Evolutionary conservation across 768 basidiomycete species (phyloP), one percentile per base, ranked within the genome.

Genomic region (Gloeopeniophorella convolvens): DNA sequence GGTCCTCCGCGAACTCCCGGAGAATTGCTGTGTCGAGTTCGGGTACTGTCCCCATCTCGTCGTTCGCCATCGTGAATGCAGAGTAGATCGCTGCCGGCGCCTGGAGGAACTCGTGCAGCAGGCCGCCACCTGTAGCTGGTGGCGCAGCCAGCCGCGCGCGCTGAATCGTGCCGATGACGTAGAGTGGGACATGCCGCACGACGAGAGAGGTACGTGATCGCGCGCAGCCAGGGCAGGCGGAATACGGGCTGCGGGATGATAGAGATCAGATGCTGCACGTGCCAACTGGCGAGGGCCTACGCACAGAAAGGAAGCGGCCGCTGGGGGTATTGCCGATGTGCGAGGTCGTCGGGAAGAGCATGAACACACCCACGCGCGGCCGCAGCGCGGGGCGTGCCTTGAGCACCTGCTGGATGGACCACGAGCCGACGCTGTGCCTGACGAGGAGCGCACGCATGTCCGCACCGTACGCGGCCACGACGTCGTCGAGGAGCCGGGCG

Each of bases 391-490:
- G 11, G 78, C 68, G 83, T 80, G 56, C 64, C 64, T 81, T 80
- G 45, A 83, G 57, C 7, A 80, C 67, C 81, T 84, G 57, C 15
- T 41, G 23, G 4, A 73, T 62, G 44, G 90, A 69, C 85, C 86
- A 91, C 1, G 77, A 67, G 2, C 88, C 88, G 12, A 89, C 76
- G 47, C 83, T 86, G 55, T 90, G 87, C 6, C 81, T 83, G 18
- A 74, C 61, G 0, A 85, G 21, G 15, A 82, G 62, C 23, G 82
- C 62, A 48, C 64, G 71, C 11, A 68, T 63, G 6, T 61, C 53
- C n/a, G 54, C 58, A 67, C 75, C 23, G 35, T 28, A 12, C 71
- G 62, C 44, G 85, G 69, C 82, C 83, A 89, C 3, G 77, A 68
- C 2, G 84, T 86, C 13, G 86, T 77, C 50, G 80, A 85, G 44